These are phyloP conservation scores for Xylaria sp. DNA, from an alignment of 2,329 filamentous ascomycete species.

Conservation along the genomic window DNA sequence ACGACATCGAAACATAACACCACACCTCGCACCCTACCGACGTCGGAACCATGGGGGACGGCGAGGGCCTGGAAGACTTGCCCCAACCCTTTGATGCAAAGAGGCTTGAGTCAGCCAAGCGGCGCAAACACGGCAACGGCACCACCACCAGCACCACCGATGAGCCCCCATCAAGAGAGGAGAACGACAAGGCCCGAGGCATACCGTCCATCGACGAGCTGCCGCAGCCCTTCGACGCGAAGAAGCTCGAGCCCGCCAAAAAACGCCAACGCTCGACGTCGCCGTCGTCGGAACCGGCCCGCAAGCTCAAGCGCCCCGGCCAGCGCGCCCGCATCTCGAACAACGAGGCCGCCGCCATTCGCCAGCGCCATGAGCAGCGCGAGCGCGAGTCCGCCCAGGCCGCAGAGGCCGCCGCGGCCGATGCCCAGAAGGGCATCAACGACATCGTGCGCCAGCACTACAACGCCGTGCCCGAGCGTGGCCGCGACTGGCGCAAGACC, in stretches of 20 bases:
- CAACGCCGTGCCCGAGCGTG: conserved; percentile 93
- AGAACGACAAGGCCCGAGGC: conserved; percentile 41
- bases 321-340: conserved; percentile 74
- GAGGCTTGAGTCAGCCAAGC: conserved; percentile 55
- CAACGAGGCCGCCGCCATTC: conserved; percentile 74
- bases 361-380: conserved; percentile 69
- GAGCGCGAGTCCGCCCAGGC: conserved; percentile 56
- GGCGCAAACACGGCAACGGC: conserved; percentile 51
- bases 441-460: conserved; percentile 95
- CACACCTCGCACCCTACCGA: background rate
- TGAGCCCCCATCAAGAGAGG: conserved; percentile 49
- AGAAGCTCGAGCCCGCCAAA: conserved; percentile 67
- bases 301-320: conserved; percentile 76
- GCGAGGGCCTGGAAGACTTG: conserved; percentile 48
- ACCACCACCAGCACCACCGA: background rate
- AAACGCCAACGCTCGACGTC: conserved; percentile 67
- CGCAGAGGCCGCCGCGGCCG: conserved; percentile 53
- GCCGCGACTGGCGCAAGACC: conserved; percentile 92
- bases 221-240: conserved; percentile 70
- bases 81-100: conserved; percentile 57
- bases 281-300: conserved; percentile 57
- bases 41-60: conserved; percentile 50
- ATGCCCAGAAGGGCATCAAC: conserved; percentile 71
- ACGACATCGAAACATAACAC: background rate
- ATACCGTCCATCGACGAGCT: conserved; percentile 55